Percentiles rank a stretch among this genome's conserved stretches.
Evolutionary conservation across 148 eudicot species (phyloP).

Genomic region (Heliosperma pusillum): DNA sequence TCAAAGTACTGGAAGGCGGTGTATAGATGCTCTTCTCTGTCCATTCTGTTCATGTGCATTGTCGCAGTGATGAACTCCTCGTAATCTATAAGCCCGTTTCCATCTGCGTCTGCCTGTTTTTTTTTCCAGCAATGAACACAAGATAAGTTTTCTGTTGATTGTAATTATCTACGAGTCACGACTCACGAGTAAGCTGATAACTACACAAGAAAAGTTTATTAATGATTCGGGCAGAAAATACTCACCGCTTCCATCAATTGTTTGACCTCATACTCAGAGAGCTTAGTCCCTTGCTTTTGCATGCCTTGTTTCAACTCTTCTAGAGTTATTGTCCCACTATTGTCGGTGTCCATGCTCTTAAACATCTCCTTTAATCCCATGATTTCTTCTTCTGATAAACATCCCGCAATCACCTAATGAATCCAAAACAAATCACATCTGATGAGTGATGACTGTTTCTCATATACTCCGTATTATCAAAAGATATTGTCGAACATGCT

Average conservation of each 20-base stretch:
- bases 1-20: slow-evolving; percentile 96
- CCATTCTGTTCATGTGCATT: slow-evolving; percentile 97
- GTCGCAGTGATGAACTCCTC: slow-evolving; percentile 98
- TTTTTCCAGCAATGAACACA: slow-evolving; percentile 4
- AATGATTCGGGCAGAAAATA: background rate
- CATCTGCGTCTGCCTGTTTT: slow-evolving; percentile 90
- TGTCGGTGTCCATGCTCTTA: slow-evolving; percentile 38
- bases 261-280: slow-evolving; percentile 30
- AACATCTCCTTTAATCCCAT: slow-evolving; percentile 39
- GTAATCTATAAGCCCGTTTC: slow-evolving; percentile 93
- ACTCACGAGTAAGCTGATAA: no score
- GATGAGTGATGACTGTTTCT: background rate
- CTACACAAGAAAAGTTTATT: background rate
- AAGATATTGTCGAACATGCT: no score
- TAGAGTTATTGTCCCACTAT: slow-evolving; percentile 32
- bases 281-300: slow-evolving; percentile 29
- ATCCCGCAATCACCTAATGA: slow-evolving; percentile 59
- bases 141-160: background rate
- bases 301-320: slow-evolving; percentile 36
- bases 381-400: slow-evolving; percentile 38
- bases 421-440: slow-evolving; percentile 9
- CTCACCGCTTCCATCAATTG: slow-evolving; percentile 37
- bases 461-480: no score
- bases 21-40: slow-evolving; percentile 92
- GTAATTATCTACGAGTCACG: no score